Evolutionary conservation across 352 stramenopile genomes (phyloP).

Genomic region (Phytophthora aleatoria): DNA sequence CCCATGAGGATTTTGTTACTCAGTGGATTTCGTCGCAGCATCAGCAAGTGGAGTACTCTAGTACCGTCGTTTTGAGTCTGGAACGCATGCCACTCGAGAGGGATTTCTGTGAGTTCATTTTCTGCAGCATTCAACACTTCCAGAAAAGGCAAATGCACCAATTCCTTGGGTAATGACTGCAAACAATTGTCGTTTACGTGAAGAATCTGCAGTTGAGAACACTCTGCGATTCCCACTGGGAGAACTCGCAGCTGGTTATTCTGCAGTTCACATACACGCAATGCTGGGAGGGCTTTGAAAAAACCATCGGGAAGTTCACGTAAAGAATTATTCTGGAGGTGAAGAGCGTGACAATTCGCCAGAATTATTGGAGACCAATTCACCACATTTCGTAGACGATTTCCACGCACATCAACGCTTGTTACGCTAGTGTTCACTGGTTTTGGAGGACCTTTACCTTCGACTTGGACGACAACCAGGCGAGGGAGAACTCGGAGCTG

Average conservation of each 20-base stretch:
- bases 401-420: constrained; percentile 35
- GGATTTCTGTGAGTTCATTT: constrained; percentile 52
- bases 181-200: constrained; percentile 61
- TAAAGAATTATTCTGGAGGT: constrained; percentile 54
- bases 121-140: constrained; percentile 48
- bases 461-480: constrained; percentile 24
- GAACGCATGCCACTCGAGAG: constrained; percentile 58
- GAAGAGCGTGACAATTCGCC: constrained; percentile 41
- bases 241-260: constrained; percentile 46
- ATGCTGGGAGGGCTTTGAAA: constrained; percentile 41
- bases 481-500: constrained; percentile 32
- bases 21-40: constrained; percentile 54
- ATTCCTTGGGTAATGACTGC: constrained; percentile 28
- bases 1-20: constrained; percentile 30
- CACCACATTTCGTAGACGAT: constrained; percentile 33
- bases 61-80: constrained; percentile 27
- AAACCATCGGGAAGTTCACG: constrained; percentile 46
- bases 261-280: constrained; percentile 48
- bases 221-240: constrained; percentile 39
- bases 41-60: constrained; percentile 45
- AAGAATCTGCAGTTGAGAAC: constrained; percentile 39
- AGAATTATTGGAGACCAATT: constrained; percentile 32
- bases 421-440: constrained; percentile 23
- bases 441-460: constrained; percentile 16
- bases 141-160: constrained; percentile 39